Percentiles rank a stretch among this genome's conserved stretches.
These are phyloP conservation scores for Parasarocladium wereldwijsianum DNA, from an alignment of 2,329 filamentous ascomycete genomes.

Conservation along the genomic window DNA sequence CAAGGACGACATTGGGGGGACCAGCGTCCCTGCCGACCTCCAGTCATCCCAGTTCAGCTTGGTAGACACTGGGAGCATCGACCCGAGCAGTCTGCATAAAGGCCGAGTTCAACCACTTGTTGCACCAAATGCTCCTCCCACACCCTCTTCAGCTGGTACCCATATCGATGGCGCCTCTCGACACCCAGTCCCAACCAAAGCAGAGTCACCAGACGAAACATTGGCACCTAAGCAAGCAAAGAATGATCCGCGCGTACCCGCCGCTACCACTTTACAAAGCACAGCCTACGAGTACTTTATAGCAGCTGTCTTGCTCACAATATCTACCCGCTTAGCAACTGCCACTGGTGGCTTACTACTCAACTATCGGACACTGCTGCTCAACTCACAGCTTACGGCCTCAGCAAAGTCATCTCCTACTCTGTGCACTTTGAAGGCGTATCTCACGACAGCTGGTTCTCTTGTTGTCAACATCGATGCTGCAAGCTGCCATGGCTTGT, in stretches of 20 bases:
- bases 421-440: conserved; percentile 36
- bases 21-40: not conserved
- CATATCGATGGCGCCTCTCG: conserved; percentile 18
- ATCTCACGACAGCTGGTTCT: conserved; percentile 40
- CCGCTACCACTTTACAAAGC: conserved; percentile 12
- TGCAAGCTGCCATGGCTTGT: conserved; percentile 30
- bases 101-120: conserved; percentile 23
- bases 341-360: conserved; percentile 34
- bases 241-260: conserved; percentile 12
- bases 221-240: conserved; percentile 1
- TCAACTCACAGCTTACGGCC: conserved; percentile 11
- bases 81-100: conserved; percentile 32
- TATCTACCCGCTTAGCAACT: conserved; percentile 33
- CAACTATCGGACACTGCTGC: conserved; percentile 36
- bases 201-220: conserved; percentile 13
- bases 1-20: conserved; percentile 9
- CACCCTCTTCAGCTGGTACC: conserved; percentile 27
- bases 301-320: conserved; percentile 32
- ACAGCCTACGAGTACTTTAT: conserved; percentile 40
- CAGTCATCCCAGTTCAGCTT: conserved; percentile 15
- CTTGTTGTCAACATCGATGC: conserved; percentile 35
- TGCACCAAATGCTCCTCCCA: conserved; percentile 7
- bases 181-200: conserved; percentile 1
- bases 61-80: conserved; percentile 35
- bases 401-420: conserved; percentile 10